Percentiles rank a stretch among this genome's conserved stretches.
Conservation (phyloP, 148 eudicot species). For the Rhododendron mucronatum region DNA sequence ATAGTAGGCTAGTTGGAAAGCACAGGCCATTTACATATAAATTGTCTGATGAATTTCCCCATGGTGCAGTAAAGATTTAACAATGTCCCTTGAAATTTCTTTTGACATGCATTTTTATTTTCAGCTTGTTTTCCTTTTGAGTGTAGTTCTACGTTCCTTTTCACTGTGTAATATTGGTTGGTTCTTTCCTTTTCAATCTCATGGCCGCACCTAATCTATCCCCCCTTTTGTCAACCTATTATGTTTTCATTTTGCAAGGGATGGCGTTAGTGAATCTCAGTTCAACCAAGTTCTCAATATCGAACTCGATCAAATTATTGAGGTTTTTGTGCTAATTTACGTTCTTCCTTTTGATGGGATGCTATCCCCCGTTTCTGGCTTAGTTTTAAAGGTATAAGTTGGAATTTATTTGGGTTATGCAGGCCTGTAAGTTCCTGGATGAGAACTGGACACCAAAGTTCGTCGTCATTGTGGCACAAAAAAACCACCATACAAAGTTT, state of each 20-base stretch:
- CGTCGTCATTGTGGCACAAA: conserved; percentile 74
- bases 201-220: not conserved
- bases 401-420: not conserved
- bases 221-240: not conserved
- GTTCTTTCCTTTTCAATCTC: not conserved
- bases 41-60: not conserved
- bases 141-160: not conserved
- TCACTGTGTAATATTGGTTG: not conserved
- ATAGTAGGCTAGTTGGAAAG: not conserved
- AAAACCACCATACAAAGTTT: conserved; percentile 88
- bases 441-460: conserved; percentile 86
- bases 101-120: not conserved
- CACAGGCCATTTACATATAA: not conserved
- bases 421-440: conserved; percentile 83
- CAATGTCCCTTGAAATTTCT: not conserved
- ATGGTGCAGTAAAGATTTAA: not conserved
- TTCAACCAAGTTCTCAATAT: conserved; percentile 89
- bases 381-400: not conserved
- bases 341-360: not conserved
- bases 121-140: not conserved
- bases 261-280: conserved; percentile 90
- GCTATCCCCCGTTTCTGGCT: not conserved
- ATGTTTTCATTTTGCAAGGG: conserved; percentile 32
- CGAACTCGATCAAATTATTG: conserved; percentile 74
- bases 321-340: conserved; percentile 33